Evolutionary conservation across 1,284 basidiomycete species (phyloP).

Genomic region (Psilocybe mexicana): DNA sequence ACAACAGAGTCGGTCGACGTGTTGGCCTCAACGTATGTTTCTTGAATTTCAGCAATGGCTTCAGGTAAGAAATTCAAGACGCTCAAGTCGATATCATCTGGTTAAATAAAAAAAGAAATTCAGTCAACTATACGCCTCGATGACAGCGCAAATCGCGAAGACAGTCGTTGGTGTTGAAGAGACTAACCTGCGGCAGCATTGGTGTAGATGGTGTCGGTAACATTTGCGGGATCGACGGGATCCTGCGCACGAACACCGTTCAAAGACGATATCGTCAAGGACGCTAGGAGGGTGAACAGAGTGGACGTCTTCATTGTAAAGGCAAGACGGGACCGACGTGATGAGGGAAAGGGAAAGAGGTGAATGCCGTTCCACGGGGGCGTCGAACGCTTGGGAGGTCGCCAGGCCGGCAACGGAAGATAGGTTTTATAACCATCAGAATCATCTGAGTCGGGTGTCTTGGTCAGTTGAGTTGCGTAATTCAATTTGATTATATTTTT

Average conservation of each 20-base stretch:
- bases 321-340: conserved; percentile 19
- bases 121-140: no score
- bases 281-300: conserved; percentile 20
- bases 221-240: not conserved
- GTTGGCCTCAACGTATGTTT: conserved; percentile 15
- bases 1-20: conserved; percentile 1
- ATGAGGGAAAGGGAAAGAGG: not conserved
- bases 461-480: no score
- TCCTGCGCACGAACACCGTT: conserved; percentile 17
- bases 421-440: not conserved
- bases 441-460: no score
- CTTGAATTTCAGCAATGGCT: conserved; percentile 28
- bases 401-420: not conserved
- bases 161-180: not conserved
- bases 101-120: not conserved
- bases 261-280: conserved; percentile 7
- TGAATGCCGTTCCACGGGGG: not conserved
- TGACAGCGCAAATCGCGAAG: no score
- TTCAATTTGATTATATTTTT: no score
- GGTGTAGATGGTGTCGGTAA: conserved; percentile 20
- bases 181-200: conserved; percentile 28
- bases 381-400: not conserved
- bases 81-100: conserved; percentile 31
- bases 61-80: conserved; percentile 26
- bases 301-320: conserved; percentile 27